Base-by-base conservation (phyloP, 371 early-diverging fungal species). In the Cokeromyces recurvatus region DNA sequence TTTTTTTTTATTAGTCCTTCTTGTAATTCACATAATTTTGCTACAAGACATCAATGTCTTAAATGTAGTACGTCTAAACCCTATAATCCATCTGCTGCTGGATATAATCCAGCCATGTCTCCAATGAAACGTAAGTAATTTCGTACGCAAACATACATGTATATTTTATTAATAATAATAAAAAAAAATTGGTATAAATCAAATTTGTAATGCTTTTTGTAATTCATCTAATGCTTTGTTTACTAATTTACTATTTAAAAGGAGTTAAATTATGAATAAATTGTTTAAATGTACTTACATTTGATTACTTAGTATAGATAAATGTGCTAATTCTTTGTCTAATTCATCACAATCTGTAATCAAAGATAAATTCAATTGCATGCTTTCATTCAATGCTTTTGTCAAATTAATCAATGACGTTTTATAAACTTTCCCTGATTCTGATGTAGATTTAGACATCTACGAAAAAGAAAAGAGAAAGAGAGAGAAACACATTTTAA, bases 1-100 rank as follows among this genome's bases (percentile, higher is more conserved):
- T n/a, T 16, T 42, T 11, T 19, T 25, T 2, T 15, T 23, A 20
- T 6, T 56, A 71, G 71, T 48, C 80, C 79, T 16, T 61, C 72
- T 3, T 84, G 84, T 53, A 77, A 71, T 38, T 68, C 79, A 27
- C 82, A 84, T 55, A 84, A 84, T 49, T 84, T 84, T 60, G 85
- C 85, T 19, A 79, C 82, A 10, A 65, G 85, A 38, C 77, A 77
- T 63, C 78, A 80, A 32, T 84, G 85, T 55, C 58, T 84, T 38
- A 74, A 81, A 41, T 84, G 84, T 46, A 66, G 61, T 12, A 54
- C 71, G 10, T 53, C 60, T 7, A 64, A 65, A 32, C 69, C 69
- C 5, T 55, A 53, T 17, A 51, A 49, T 17, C 52, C 58, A 20
- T 40, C 38, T 44, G 34, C 46, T 24, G 27, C 38, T 37, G 38